Conservation (phyloP, 2,329 filamentous ascomycete genomes). For the Xylaria sp. region DNA sequence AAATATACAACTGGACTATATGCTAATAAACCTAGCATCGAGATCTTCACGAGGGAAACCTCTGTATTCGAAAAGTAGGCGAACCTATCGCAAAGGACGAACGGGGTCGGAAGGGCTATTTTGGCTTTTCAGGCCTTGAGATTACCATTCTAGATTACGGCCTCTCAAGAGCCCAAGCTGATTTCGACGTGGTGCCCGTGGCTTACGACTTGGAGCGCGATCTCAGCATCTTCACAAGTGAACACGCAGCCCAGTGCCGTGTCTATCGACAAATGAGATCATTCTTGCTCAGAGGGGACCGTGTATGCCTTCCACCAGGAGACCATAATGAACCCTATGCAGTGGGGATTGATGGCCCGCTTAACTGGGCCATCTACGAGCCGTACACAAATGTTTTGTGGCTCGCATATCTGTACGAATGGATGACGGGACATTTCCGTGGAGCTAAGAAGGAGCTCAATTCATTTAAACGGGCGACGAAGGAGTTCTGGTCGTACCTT, state of each 20-base stretch:
- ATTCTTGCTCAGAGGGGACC: conserved; percentile 58
- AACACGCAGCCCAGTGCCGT: conserved; percentile 63
- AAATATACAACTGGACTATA: conserved; percentile 48
- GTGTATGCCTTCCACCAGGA: conserved; percentile 55
- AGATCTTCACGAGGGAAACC: conserved; percentile 69
- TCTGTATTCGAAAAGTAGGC: conserved; percentile 59
- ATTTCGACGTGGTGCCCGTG: conserved; percentile 47
- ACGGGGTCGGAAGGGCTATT: conserved; percentile 46
- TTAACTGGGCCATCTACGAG: conserved; percentile 60
- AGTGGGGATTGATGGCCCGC: conserved; percentile 51
- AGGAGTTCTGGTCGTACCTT: conserved; percentile 60
- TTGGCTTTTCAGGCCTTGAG: conserved; percentile 66
- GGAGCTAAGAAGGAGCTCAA: conserved; percentile 54
- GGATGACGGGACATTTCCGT: conserved; percentile 53
- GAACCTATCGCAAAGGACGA: conserved; percentile 42
- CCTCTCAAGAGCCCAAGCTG: conserved; percentile 61
- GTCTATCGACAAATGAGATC: conserved; percentile 69
- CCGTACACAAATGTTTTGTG: conserved; percentile 71
- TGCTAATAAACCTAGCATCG: conserved; percentile 55
- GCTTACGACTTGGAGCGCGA: conserved; percentile 67
- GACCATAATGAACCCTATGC: conserved; percentile 56
- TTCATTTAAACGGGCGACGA: conserved; percentile 54
- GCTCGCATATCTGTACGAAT: conserved; percentile 66
- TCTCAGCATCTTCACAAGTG: conserved; percentile 64
- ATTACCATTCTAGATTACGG: conserved; percentile 71